These are phyloP conservation scores for Yarrowia porcina DNA, from an alignment of 805 yeast genomes.

Conservation along the genomic window DNA sequence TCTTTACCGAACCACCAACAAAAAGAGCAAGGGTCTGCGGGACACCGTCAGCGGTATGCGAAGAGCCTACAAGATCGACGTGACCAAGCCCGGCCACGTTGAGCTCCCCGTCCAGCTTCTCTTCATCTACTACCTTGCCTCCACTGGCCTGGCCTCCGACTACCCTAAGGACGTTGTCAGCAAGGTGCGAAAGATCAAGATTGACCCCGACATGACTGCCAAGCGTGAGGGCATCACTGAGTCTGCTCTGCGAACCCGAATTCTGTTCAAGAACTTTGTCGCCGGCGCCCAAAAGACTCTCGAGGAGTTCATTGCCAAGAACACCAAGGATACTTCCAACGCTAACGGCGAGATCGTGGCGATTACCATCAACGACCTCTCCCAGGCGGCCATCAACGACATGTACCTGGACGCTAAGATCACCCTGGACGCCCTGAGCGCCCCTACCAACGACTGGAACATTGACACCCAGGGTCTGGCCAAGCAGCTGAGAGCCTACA, in stretches of 20 bases:
- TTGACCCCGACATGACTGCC: conserved; percentile 15
- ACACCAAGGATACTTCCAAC: not conserved
- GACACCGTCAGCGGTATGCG: not conserved
- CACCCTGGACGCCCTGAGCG: not conserved
- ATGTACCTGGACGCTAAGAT: conserved; percentile 24
- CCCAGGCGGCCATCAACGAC: not conserved
- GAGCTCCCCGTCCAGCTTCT: conserved; percentile 24
- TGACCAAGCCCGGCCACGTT: conserved; percentile 6
- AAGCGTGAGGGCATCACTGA: not conserved
- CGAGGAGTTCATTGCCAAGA: not conserved
- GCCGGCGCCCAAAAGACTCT: not conserved
- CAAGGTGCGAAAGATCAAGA: conserved; percentile 14
- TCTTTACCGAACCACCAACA: not conserved
- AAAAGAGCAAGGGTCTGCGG: not conserved
- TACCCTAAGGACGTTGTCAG: not conserved
- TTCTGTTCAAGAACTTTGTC: conserved; percentile 11
- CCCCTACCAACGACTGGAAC: conserved; percentile 20
- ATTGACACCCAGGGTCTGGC: conserved; percentile 17
- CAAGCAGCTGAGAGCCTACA: conserved; percentile 12
- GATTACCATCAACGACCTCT: too few species aligned
- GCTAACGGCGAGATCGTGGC: too few species aligned
- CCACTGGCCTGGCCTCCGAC: not conserved
- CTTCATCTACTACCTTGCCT: not conserved
- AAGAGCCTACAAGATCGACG: not conserved
- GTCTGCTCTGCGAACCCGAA: conserved; percentile 18